Conservation (phyloP, 2,329 filamentous ascomycete genomes). For the Pyrenophora seminiperda region DNA sequence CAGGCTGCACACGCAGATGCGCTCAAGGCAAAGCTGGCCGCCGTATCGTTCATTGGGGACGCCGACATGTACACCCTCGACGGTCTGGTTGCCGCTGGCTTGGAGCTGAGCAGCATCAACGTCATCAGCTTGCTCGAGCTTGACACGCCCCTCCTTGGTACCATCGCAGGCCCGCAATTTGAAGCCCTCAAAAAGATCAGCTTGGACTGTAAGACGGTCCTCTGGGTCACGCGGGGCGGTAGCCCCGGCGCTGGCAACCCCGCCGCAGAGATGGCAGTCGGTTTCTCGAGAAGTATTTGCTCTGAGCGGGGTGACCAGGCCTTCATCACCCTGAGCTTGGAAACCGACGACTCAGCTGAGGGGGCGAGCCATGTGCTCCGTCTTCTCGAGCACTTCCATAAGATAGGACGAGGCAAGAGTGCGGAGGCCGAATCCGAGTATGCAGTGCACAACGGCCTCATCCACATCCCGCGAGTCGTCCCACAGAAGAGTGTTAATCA, state of each 20-base stretch:
- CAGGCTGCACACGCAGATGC: constrained; percentile 3
- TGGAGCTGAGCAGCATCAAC: constrained; percentile 7
- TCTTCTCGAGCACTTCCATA: constrained; percentile 11
- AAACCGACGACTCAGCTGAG: background rate
- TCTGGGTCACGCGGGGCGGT: constrained; percentile 16
- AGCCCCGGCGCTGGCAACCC: constrained; percentile 7
- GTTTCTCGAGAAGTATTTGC: constrained; percentile 16
- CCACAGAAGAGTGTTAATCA: constrained; percentile 12
- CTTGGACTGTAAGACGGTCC: constrained; percentile 7
- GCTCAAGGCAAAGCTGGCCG: constrained; percentile 4
- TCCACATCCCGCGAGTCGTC: constrained; percentile 17
- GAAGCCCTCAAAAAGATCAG: constrained; percentile 8
- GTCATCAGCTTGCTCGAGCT: constrained; percentile 17
- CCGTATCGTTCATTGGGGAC: constrained; percentile 7
- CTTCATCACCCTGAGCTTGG: constrained; percentile 16
- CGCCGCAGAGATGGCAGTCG: constrained; percentile 15
- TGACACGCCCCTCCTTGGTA: constrained; percentile 11
- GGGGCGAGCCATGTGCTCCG: background rate
- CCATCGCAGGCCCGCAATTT: constrained; percentile 11
- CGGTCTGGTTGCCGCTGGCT: background rate
- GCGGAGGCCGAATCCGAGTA: constrained; percentile 16
- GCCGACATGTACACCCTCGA: constrained; percentile 10
- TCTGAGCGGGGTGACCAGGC: constrained; percentile 10
- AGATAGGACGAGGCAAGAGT: constrained; percentile 5
- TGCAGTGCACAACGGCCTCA: constrained; percentile 3